phyloP scores from a whole-genome alignment of 148 eudicot species.

The Camellia sinensis region DNA sequence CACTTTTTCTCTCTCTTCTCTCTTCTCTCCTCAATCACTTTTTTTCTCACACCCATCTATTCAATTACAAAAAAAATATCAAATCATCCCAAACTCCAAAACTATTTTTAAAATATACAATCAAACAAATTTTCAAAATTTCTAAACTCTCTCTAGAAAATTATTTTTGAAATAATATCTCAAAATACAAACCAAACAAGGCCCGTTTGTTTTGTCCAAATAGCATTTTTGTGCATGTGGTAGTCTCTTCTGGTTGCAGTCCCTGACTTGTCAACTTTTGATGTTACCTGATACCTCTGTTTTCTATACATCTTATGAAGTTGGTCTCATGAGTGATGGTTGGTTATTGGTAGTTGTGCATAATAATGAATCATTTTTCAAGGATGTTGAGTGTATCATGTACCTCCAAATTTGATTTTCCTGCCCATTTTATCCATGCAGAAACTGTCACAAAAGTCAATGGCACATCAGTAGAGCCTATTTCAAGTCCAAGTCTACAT shows the following conservation, averaged over 20 bases:
- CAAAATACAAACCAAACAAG: no score
- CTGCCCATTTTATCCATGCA: conserved; percentile 27
- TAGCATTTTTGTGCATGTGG: neutral
- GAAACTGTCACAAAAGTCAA: conserved; percentile 70
- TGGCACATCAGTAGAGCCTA: conserved; percentile 65
- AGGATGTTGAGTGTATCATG: neutral
- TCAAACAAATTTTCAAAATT: no score
- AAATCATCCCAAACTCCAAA: no score
- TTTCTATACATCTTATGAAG: neutral
- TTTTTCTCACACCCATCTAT: no score
- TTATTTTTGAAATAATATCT: no score
- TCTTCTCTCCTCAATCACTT: no score
- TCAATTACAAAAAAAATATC: no score
- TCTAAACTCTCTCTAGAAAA: no score
- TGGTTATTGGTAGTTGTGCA: conserved; percentile 11
- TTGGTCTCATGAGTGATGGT: neutral
- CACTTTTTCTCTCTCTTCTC: no score
- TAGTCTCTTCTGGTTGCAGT: neutral
- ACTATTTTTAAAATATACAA: no score
- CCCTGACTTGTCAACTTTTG: neutral
- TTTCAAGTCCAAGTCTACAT: conserved; percentile 78
- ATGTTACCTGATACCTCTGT: neutral
- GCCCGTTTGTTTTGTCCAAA: neutral
- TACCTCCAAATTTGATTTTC: neutral
- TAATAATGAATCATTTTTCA: neutral